Base-by-base conservation (phyloP, 2,329 filamentous ascomycete species). In the Monosporascus sp. region DNA sequence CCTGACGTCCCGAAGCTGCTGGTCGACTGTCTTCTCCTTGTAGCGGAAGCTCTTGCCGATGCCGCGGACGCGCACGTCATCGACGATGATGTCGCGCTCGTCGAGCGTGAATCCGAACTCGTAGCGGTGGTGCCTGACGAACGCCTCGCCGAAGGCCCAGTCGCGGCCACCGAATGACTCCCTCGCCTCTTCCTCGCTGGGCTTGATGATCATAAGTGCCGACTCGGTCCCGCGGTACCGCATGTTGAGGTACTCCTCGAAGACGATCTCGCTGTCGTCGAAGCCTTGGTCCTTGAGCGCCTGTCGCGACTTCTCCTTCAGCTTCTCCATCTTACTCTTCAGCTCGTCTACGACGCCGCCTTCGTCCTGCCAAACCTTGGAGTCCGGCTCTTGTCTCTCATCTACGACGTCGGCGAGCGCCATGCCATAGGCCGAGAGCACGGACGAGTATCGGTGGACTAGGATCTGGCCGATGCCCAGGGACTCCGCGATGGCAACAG, bases 231-330 rank as follows among this genome's bases (percentile, higher is more conserved):
- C 91, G 37, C 90, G 83, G 65, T 96, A 96, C 53, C 92, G 79
- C 86, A 97, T 91, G 67, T 97, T 96, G 53, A 97, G 81, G 65
- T 96, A 97, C 66, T 96, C 89, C 67, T 96, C 91, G 64, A 93
- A 96, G 0, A 85, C 79, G 24, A 96, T 89, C 35, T 89, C 84
- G 5, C 81, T 73, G 44, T 88, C 82, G 1, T 79, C 75, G 65
- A 97, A 96, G 0, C 91, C 92, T 70, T 97, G 92, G 2, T 88
- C 86, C 22, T 77, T 75, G 5, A 97, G 74, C 0, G 84, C 82
- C 19, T 77, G 73, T 0, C 76, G 80, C 0, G 90, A 92, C 65
- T 87, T 90, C n/a, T 81, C 78, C 72, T 89, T 93, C 38, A 97
- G 77, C 47, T 89, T 86, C 20, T 84, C 78, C 80, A 97, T 89